Evolutionary conservation across 768 basidiomycete genomes (phyloP), one percentile per base, ranked within the genome.

Genomic region (Serendipita vermifera): DNA sequence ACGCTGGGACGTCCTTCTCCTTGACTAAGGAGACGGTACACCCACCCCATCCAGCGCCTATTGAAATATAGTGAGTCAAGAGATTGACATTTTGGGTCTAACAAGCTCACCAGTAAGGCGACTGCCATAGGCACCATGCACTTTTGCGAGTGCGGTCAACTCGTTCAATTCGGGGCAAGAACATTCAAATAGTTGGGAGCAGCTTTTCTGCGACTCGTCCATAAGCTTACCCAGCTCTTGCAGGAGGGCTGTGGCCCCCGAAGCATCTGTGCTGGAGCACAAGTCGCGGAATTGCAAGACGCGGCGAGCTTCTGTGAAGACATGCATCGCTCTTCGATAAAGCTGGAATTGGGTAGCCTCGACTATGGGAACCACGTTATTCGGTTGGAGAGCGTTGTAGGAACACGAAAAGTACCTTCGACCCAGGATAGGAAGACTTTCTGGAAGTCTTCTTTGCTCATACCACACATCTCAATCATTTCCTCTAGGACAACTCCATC

Each of bases 21-120:
- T 78, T 75, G 14, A 92, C 82, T 17, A 92, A 75, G 5, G 86
- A 88, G 20, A 92, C 83, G 0, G 85, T 85, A 63, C 88, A 91
- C 3, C 90, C 90, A 33, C 91, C 91, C 89, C 89, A 94, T 3
- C 88, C 89, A 0, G 89, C 89, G 27, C 87, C 85, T 86, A 59
- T 3, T 43, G n/a, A n/a, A n/a, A n/a, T n/a, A n/a, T 31, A 7
- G 11, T 17, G 22, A 20, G 46, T 51, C 29, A 13, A 15, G 17
- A 35, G 3, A 2, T 31, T 13, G 31, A 26, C 11, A 36, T 26
- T 11, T 27, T 43, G 2, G 29, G n/a, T 5, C 20, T 1, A 5
- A 9, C 15, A 41, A 24, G 65, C 71, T 51, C 55, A 82, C 87
- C 87, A 17, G 91, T 93, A n/a, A 91, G 72, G 24, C 90, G 77